Percentiles rank a stretch among this genome's conserved stretches.
These are phyloP conservation scores for Ampelomyces quisqualis DNA, from an alignment of 2,329 filamentous ascomycete species.

Conservation along the genomic window DNA sequence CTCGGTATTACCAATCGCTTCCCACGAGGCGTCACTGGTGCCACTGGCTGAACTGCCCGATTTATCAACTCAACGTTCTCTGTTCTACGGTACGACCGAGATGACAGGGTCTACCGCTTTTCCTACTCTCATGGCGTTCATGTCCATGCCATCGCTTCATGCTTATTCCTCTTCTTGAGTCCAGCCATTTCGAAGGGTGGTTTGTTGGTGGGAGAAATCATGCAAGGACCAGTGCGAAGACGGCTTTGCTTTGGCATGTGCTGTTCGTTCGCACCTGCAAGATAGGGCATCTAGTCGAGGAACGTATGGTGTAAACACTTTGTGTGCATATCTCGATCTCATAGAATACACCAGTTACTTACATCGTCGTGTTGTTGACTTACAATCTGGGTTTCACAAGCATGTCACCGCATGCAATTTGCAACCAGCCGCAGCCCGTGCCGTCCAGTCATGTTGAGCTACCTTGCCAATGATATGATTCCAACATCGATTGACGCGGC, in stretches of 20 bases:
- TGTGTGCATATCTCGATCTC: constrained; percentile 37
- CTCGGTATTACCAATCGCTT: constrained; percentile 21
- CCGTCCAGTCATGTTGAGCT: not conserved
- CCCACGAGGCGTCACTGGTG: constrained; percentile 21
- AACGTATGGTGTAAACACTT: constrained; percentile 17
- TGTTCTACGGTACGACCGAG: constrained; percentile 14
- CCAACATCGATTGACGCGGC: constrained; percentile 2
- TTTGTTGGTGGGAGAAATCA: constrained; percentile 8
- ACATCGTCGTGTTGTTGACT: constrained; percentile 1
- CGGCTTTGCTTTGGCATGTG: constrained; percentile 32
- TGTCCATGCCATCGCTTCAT: constrained; percentile 8
- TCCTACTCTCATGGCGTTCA: constrained; percentile 6
- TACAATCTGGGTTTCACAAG: not conserved
- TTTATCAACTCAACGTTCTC: constrained; percentile 15
- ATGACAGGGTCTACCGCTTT: constrained; percentile 7
- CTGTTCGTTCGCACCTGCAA: constrained; percentile 15
- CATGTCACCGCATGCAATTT: not conserved
- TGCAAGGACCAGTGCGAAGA: constrained; percentile 5
- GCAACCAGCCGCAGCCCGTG: not conserved
- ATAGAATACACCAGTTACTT: constrained; percentile 28
- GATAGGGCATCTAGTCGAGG: constrained; percentile 24
- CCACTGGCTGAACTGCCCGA: constrained; percentile 15
- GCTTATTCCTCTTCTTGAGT: constrained; percentile 11
- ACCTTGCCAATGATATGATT: constrained; percentile 18
- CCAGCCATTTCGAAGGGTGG: constrained; percentile 4